Base-by-base conservation (phyloP, 2,329 filamentous ascomycete species). In the Pseudovirgaria hyperparasitica region DNA sequence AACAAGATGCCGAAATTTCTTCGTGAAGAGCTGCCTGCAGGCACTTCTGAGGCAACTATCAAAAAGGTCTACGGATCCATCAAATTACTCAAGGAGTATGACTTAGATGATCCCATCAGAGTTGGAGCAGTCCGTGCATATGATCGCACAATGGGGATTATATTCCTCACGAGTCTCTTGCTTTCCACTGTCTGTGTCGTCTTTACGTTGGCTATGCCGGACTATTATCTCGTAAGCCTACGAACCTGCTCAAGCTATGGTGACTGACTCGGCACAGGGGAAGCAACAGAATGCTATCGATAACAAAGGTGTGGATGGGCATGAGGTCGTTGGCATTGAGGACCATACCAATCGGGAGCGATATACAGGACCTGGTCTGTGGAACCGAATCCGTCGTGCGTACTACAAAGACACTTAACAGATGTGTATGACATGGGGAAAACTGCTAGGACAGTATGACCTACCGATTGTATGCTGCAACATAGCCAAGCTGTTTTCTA, bases 121-220 rank as follows among this genome's bases (percentile, higher is more conserved):
- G 48, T 57, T 33, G 54, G 52, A 1, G 39, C 50, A 2, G 50
- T 58, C n/a, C 42, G 45, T 5, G 55, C 55, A 3, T 58, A 58
- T 29, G 33, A 50, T 5, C 28, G 34, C 9, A 44, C 45, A 9
- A 50, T 57, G 27, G 55, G 55, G 0, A 46, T 51, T 19, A 57
- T 60, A 9, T 41, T 46, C 16, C 45, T 48, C 6, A 33, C 42
- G 2, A 36, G 54, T 5, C 31, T 57, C 13, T 30, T 35, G 4
- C 33, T 60, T 10, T 39, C 51, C 16, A 30, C 25, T 10, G 29
- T 60, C 1, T 45, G 55, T 1, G 22, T 56, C 0, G 25, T 58
- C 16, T 53, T 50, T 4, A 39, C 53, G 2, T 39, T 60, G 13
- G 57, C 55, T 35, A 58, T 59, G 55, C 55, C 57, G 23, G 46